A percentile compares a stretch with the other conserved stretches of the same genome.
phyloP scores from a whole-genome alignment of 2,329 filamentous ascomycete genomes.

The Diaporthe humulicola region DNA sequence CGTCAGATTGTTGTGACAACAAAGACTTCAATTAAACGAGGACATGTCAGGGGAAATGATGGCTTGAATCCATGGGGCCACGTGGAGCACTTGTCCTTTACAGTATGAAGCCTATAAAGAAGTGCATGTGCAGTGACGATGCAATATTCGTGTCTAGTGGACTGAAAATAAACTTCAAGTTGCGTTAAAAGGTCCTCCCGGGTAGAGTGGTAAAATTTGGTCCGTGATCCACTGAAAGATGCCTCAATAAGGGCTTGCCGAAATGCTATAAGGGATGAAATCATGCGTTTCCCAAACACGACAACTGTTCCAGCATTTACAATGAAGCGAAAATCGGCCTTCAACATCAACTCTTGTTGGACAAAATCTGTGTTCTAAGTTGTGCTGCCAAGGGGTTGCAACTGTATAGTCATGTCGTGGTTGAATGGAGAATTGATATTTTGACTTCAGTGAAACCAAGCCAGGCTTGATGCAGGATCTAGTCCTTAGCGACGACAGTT shows the following conservation, averaged over 20 bases:
- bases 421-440: neutral
- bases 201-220: neutral
- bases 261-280: neutral
- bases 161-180: neutral
- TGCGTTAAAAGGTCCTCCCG: neutral
- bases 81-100: neutral
- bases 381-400: neutral
- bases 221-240: neutral
- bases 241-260: neutral
- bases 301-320: too few species aligned
- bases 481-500: neutral
- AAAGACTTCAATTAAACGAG: neutral
- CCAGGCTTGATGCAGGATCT: neutral
- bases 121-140: neutral
- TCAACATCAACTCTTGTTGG: neutral
- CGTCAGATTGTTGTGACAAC: constrained; percentile 22
- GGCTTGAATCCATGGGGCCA: neutral
- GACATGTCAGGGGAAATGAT: neutral
- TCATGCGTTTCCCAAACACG: neutral
- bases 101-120: neutral
- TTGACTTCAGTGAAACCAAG: neutral
- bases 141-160: neutral
- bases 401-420: neutral
- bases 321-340: neutral
- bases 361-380: neutral